These are phyloP conservation scores for Ganoderma meredithae DNA, from an alignment of 1,284 basidiomycete species.

Conservation along the genomic window DNA sequence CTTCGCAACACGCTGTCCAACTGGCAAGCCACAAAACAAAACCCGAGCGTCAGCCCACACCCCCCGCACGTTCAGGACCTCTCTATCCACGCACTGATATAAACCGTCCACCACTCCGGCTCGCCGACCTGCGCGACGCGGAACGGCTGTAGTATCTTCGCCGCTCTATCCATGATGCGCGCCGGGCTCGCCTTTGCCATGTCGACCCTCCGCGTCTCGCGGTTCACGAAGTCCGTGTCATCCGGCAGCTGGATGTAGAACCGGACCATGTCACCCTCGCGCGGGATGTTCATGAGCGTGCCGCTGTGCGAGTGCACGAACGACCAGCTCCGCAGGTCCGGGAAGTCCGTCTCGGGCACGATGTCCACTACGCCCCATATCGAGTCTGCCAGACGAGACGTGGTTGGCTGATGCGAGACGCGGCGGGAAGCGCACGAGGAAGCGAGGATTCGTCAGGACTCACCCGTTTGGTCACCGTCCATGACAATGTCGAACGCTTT, in stretches of 20 bases:
- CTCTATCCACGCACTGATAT: conserved; percentile 53
- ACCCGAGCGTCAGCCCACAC: not conserved
- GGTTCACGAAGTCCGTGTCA: conserved; percentile 55
- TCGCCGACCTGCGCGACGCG: conserved; percentile 58
- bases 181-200: conserved; percentile 66
- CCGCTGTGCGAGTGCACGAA: conserved; percentile 66
- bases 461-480: conserved; percentile 80
- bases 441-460: not conserved
- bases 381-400: conserved; percentile 50
- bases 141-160: conserved; percentile 75
- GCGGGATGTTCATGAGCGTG: conserved; percentile 77
- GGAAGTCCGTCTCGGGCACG: conserved; percentile 76
- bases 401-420: not conserved
- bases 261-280: conserved; percentile 75
- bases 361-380: conserved; percentile 85
- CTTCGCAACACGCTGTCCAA: conserved; percentile 83
- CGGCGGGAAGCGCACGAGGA: no score
- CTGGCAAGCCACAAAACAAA: conserved; percentile 34
- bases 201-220: conserved; percentile 63
- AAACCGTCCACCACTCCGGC: conserved; percentile 86
- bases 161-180: conserved; percentile 70
- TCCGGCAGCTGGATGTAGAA: conserved; percentile 83
- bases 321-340: conserved; percentile 78
- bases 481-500: conserved; percentile 72
- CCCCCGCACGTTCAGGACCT: no score